Base-by-base conservation (phyloP, 768 basidiomycete species). In the Gyrodon lividus region DNA sequence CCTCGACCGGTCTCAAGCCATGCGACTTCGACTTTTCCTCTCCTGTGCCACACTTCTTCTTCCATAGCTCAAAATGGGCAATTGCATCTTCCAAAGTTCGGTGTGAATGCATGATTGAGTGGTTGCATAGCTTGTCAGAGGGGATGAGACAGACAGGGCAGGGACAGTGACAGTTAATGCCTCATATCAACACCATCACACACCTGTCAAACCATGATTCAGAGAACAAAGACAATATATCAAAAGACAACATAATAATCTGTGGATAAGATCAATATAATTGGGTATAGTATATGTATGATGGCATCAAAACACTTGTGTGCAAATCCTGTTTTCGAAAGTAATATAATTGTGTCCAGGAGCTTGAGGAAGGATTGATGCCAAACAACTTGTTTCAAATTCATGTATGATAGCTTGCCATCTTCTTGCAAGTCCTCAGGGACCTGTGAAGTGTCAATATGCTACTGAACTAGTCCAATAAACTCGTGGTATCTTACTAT, bases 101-200 rank as follows among this genome's bases (percentile, higher is more conserved):
- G 5, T 4, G 57, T 44, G 43, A 48, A 43, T 57, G 60, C 12
- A 7, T 43, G 12, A 20, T 40, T 2, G 55, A 46, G 1, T 67
- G 52, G 47, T 69, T 54, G 3, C 54, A 47, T 3, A 61, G 66
- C 5, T 68, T 46, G 0, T 66, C 57, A 1, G 48, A 46, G 1
- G 69, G 68, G 9, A 74, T 69, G 1, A 70, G 57, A 52, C 73
- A 75, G 0, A 72, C 55, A 2, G 72, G 72, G 48, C 74, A 75
- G 1, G 73, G 74, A 47, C 51, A 67, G 0, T 49, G 30, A 16
- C 55, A 57, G 10, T 52, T 53, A 0, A 53, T 17, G 1, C 73
- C 72, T 16, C 65, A 58, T 20, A 68, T 71, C 1, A 73, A 53
- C 1, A 71, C 59, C 70, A 76, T 74, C 2, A 70, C 53, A 31